Evolutionary conservation across 2,329 filamentous ascomycete species (phyloP).

Genomic region (Colletotrichum incanum): DNA sequence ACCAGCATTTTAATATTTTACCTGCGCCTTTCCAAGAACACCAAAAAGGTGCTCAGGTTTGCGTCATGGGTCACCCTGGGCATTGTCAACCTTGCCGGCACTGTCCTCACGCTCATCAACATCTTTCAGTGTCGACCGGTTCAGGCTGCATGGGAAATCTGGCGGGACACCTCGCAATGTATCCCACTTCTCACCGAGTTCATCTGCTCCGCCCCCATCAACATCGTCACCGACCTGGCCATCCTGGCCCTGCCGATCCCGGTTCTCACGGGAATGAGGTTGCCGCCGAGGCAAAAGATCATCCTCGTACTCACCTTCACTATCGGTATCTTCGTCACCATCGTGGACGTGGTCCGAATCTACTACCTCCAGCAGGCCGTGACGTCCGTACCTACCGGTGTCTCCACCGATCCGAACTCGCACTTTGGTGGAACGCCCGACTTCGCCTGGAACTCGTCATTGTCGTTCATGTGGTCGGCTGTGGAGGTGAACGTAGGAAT

Average conservation of each 20-base stretch:
- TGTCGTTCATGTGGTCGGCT: conserved; percentile 94
- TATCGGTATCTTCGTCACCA: conserved; percentile 87
- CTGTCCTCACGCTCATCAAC: conserved; percentile 87
- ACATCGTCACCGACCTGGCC: conserved; percentile 91
- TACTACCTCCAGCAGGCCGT: conserved; percentile 88
- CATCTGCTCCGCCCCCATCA: conserved; percentile 86
- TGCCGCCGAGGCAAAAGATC: conserved; percentile 88
- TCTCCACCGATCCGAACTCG: conserved; percentile 56
- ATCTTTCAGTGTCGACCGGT: conserved; percentile 89
- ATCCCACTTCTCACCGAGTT: conserved; percentile 75
- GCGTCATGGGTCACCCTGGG: conserved; percentile 85
- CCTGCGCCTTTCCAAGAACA: conserved; percentile 84
- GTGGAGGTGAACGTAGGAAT: conserved; percentile 94
- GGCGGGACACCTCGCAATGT: conserved; percentile 58
- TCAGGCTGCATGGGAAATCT: conserved; percentile 74
- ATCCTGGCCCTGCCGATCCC: conserved; percentile 91
- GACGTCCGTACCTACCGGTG: conserved; percentile 56
- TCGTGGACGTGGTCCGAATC: conserved; percentile 91
- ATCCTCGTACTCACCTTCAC: conserved; percentile 90
- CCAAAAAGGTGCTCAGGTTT: conserved; percentile 81
- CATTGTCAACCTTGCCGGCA: conserved; percentile 84
- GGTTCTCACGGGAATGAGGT: conserved; percentile 86
- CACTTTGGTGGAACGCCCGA: conserved; percentile 68
- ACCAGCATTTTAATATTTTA: conserved; percentile 95
- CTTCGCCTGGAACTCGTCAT: conserved; percentile 82